Evolutionary conservation across 140 eudicot genomes (phyloP).

Genomic region (Stevia rebaudiana): DNA sequence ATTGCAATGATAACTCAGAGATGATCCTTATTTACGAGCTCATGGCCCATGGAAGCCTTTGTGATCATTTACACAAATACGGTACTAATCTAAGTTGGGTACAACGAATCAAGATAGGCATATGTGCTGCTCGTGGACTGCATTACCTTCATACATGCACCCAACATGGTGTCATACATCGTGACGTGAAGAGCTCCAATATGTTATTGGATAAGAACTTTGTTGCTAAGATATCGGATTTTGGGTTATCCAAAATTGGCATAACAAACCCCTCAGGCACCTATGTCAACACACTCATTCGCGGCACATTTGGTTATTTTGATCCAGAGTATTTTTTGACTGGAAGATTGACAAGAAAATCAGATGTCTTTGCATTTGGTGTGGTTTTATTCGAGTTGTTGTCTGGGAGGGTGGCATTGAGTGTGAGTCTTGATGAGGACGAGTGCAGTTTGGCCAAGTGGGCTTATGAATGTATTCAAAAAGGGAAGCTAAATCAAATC

Average conservation of each 20-base stretch:
- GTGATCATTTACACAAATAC: neutral
- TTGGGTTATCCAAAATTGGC: neutral
- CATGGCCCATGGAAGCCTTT: neutral
- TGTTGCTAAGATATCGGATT: neutral
- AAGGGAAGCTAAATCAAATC: neutral
- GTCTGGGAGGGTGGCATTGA: neutral
- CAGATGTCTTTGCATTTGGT: too few relatives aligned
- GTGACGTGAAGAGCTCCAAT: neutral
- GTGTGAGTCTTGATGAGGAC: neutral
- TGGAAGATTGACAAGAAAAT: neutral
- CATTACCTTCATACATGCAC: neutral
- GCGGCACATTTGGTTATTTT: neutral
- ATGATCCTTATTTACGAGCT: neutral
- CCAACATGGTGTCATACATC: slow-evolving; percentile 2
- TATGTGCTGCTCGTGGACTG: neutral
- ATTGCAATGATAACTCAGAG: too few relatives aligned
- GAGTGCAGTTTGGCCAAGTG: neutral
- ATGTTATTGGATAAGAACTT: neutral
- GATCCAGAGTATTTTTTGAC: neutral
- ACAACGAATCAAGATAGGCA: neutral
- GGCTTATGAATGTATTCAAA: neutral
- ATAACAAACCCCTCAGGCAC: neutral
- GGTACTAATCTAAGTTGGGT: neutral
- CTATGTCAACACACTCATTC: neutral
- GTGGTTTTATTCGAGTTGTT: neutral